phyloP scores from a whole-genome alignment of 108 stramenopile species.

The Fragilaria radians region DNA sequence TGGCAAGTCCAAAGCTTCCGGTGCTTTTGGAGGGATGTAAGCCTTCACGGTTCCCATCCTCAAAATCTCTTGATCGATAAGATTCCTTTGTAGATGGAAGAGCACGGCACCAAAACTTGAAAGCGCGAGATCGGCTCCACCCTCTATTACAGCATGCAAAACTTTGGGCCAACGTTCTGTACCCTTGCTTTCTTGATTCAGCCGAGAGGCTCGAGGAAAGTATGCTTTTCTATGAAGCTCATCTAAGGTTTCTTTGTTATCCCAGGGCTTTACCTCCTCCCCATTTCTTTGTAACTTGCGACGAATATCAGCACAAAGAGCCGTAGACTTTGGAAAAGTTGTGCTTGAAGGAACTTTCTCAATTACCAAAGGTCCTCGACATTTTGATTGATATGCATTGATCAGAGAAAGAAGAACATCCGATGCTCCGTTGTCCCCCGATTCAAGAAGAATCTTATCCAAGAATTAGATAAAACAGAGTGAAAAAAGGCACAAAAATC shows the following conservation, averaged over 20 bases:
- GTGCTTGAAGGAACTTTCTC: slow-evolving; percentile 42
- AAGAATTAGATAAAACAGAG: not conserved
- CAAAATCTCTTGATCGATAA: slow-evolving; percentile 90
- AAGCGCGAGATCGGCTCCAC: slow-evolving; percentile 68
- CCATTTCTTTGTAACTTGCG: slow-evolving; percentile 39
- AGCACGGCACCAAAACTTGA: slow-evolving; percentile 84
- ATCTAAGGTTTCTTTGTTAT: slow-evolving; percentile 56
- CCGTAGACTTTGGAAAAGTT: slow-evolving; percentile 67
- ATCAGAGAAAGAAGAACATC: slow-evolving; percentile 34
- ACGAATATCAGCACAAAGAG: slow-evolving; percentile 46
- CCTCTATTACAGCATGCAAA: slow-evolving; percentile 72
- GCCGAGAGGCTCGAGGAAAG: slow-evolving; percentile 64
- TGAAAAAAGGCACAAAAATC: not conserved
- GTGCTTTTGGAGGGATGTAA: slow-evolving; percentile 64
- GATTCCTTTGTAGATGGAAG: slow-evolving; percentile 83
- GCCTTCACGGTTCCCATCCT: slow-evolving; percentile 86
- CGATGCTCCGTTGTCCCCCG: slow-evolving; percentile 45
- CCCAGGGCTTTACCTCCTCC: slow-evolving; percentile 68
- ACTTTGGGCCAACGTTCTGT: slow-evolving; percentile 76
- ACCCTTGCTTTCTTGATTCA: slow-evolving; percentile 12
- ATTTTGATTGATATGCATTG: slow-evolving; percentile 20
- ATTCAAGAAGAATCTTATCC: slow-evolving; percentile 46
- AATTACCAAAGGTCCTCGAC: slow-evolving; percentile 22
- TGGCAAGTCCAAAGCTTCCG: not conserved
- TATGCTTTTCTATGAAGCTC: slow-evolving; percentile 76